Conservation (phyloP, 176 grass and related monocot genomes). For the Poa pratensis region DNA sequence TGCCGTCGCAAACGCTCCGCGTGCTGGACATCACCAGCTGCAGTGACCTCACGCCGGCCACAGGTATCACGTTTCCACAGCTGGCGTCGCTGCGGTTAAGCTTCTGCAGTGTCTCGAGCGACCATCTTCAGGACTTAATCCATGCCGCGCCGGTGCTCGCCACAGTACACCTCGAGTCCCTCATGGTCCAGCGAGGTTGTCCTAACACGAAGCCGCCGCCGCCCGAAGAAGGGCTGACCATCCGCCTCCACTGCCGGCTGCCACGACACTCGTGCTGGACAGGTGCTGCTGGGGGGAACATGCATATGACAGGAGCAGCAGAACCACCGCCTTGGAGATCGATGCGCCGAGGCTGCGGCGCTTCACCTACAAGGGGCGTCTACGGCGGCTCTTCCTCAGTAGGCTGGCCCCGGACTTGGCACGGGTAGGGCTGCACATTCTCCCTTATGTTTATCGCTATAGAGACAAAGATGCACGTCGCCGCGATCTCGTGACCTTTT, state of each 20-base stretch:
- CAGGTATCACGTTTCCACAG: not conserved
- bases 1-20: not conserved
- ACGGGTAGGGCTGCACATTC: not conserved
- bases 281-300: not conserved
- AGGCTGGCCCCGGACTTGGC: not conserved
- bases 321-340: not conserved
- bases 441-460: not conserved
- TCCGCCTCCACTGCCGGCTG: not conserved
- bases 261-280: not conserved
- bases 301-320: not conserved
- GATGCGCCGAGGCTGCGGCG: slow-evolving; percentile 10
- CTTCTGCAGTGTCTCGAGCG: fast-evolving
- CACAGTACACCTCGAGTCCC: not conserved
- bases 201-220: no score
- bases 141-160: not conserved
- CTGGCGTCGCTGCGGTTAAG: not conserved
- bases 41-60: not conserved
- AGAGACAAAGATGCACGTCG: not conserved
- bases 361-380: not conserved
- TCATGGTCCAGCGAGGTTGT: not conserved
- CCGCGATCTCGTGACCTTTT: not conserved
- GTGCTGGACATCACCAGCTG: not conserved
- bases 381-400: not conserved
- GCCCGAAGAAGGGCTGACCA: not conserved
- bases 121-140: not conserved